phyloP scores from a whole-genome alignment of 2,329 filamentous ascomycete species.

The Colletotrichum trifolii region DNA sequence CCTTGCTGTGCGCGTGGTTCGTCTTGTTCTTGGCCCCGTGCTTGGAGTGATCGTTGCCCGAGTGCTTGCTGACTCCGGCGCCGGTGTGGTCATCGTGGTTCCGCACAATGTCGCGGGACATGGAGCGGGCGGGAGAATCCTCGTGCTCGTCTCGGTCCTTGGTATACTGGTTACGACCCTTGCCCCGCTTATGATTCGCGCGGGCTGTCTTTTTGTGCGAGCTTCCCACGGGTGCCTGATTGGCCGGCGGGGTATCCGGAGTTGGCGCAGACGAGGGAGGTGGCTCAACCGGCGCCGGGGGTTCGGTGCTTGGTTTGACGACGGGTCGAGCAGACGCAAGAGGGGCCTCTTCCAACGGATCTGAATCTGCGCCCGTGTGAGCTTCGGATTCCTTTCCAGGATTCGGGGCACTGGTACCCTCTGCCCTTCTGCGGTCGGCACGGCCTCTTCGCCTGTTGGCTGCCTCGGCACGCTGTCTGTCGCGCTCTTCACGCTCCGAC shows the following conservation, averaged over 20 bases:
- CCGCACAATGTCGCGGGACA: constrained; percentile 62
- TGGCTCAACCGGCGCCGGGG: constrained; percentile 44
- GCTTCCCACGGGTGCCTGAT: constrained; percentile 51
- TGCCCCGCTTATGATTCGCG: constrained; percentile 73
- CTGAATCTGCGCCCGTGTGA: constrained; percentile 69
- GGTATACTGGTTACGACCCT: constrained; percentile 85
- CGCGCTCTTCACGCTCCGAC: constrained; percentile 78
- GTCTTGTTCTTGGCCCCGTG: constrained; percentile 63
- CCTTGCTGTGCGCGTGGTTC: constrained; percentile 70
- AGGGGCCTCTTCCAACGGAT: constrained; percentile 75
- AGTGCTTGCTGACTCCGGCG: constrained; percentile 48
- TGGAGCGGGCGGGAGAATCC: constrained; percentile 67
- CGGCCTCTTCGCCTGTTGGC: constrained; percentile 84
- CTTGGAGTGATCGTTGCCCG: constrained; percentile 59
- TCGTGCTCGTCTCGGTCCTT: constrained; percentile 76
- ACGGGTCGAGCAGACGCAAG: constrained; percentile 52
- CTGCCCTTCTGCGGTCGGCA: constrained; percentile 81
- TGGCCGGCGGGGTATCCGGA: constrained; percentile 60
- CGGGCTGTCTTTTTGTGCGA: constrained; percentile 72
- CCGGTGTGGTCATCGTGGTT: constrained; percentile 50
- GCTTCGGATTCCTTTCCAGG: constrained; percentile 46
- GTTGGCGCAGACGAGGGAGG: constrained; percentile 48
- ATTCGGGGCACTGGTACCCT: constrained; percentile 67
- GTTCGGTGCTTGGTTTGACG: constrained; percentile 45
- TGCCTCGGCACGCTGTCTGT: constrained; percentile 78